Evolutionary conservation across 192 early-diverging fungal genomes (phyloP).

Genomic region (Phycomyces blakesleeanus): DNA sequence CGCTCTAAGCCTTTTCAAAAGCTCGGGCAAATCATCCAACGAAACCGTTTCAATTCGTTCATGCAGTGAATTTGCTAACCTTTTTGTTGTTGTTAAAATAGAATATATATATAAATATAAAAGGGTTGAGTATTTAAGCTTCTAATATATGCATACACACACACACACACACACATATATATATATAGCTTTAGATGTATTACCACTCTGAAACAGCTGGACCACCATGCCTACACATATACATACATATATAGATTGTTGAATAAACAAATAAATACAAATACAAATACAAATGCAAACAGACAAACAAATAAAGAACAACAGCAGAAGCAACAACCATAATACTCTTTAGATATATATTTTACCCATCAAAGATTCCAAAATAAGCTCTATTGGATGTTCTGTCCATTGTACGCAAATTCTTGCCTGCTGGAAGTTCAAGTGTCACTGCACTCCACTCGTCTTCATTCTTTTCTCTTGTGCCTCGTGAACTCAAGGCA

Average conservation of each 20-base stretch:
- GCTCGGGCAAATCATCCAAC: constrained; percentile 35
- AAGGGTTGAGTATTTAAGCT: no score
- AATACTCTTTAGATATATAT: neutral
- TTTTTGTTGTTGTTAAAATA: neutral
- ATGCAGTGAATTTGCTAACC: constrained; percentile 48
- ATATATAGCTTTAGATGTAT: neutral
- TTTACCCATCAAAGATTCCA: constrained; percentile 58
- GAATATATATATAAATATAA: neutral
- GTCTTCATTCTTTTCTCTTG: constrained; percentile 54
- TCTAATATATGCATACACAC: neutral
- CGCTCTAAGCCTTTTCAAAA: constrained; percentile 35
- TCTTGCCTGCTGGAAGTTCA: constrained; percentile 7
- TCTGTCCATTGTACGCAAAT: constrained; percentile 13
- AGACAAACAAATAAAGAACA: no score
- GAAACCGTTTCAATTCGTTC: constrained; percentile 41
- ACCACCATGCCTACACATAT: constrained; percentile 28
- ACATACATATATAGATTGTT: neutral
- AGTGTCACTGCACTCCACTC: constrained; percentile 45
- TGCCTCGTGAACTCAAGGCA: constrained; percentile 48
- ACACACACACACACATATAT: neutral
- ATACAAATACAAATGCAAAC: no score
- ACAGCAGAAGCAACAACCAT: neutral
- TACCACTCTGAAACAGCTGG: constrained; percentile 36
- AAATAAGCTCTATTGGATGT: constrained; percentile 38
- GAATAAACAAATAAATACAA: no score